Evolutionary conservation across 2,329 filamentous ascomycete genomes (phyloP).

Genomic region (Colletotrichum lupini): DNA sequence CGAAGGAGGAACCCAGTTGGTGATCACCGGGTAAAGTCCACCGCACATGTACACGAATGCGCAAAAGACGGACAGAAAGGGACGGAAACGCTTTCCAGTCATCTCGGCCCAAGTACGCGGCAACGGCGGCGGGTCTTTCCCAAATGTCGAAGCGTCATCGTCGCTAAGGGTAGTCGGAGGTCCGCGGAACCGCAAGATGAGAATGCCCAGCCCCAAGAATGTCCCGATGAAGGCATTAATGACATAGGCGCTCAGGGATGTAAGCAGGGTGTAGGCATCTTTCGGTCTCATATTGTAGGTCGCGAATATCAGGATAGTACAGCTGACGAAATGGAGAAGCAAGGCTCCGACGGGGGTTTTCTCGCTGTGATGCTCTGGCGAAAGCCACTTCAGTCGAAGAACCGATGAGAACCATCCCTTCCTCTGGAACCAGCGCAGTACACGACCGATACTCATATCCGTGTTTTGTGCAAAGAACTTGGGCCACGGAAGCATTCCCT

Average conservation of each 20-base stretch:
- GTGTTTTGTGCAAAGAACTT: conserved; percentile 57
- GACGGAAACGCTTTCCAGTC: conserved; percentile 45
- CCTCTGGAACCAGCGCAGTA: conserved; percentile 45
- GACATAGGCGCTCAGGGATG: conserved; percentile 46
- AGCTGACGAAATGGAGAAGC: conserved; percentile 46
- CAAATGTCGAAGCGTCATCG: conserved; percentile 10
- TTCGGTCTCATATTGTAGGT: conserved; percentile 42
- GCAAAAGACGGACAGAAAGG: conserved; percentile 44
- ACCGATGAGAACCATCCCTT: conserved; percentile 44
- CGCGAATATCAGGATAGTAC: conserved; percentile 48
- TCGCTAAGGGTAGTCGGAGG: conserved; percentile 41
- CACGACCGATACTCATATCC: conserved; percentile 47
- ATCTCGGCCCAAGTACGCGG: conserved; percentile 45
- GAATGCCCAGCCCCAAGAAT: conserved; percentile 48
- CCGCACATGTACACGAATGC: conserved; percentile 45
- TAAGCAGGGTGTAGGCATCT: conserved; percentile 46
- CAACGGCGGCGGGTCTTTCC: conserved; percentile 29
- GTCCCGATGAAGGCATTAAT: conserved; percentile 49
- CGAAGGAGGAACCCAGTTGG: conserved; percentile 45
- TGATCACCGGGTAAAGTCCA: conserved; percentile 46
- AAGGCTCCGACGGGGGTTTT: conserved; percentile 50
- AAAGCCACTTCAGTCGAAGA: conserved; percentile 43
- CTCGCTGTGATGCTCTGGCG: conserved; percentile 48
- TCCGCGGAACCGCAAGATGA: conserved; percentile 47
- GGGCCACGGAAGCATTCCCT: conserved; percentile 61